phyloP scores from a whole-genome alignment of 2,329 filamentous ascomycete genomes.

The Aspergillus versicolor region DNA sequence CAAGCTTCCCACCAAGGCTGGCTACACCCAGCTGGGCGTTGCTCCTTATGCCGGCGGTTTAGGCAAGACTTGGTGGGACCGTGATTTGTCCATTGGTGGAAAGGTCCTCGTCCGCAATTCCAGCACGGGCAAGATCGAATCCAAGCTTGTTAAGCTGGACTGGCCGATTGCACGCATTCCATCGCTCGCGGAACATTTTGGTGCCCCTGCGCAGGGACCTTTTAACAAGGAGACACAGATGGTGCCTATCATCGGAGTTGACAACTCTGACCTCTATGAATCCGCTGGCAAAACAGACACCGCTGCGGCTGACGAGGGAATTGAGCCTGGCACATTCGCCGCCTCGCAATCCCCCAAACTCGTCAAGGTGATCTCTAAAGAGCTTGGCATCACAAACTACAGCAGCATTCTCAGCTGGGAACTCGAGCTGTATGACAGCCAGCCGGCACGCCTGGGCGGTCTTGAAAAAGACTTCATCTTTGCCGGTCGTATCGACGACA shows the following conservation, averaged over 20 bases:
- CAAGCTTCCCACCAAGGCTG: constrained; percentile 76
- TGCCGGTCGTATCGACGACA: constrained; percentile 93
- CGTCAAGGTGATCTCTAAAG: constrained; percentile 75
- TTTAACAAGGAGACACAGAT: constrained; percentile 91
- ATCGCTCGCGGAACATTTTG: constrained; percentile 91
- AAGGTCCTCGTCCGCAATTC: constrained; percentile 78
- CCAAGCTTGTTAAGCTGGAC: constrained; percentile 82
- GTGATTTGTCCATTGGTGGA: constrained; percentile 87
- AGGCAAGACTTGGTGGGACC: constrained; percentile 94
- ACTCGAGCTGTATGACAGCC: constrained; percentile 87
- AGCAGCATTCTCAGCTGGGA: constrained; percentile 90
- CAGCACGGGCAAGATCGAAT: constrained; percentile 70
- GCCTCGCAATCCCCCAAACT: constrained; percentile 81
- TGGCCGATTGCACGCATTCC: constrained; percentile 94
- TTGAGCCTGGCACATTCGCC: constrained; percentile 65
- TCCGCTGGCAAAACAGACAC: constrained; percentile 17
- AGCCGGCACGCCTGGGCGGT: constrained; percentile 80
- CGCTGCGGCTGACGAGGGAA: constrained; percentile 41
- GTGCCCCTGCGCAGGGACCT: constrained; percentile 63
- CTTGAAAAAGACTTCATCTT: constrained; percentile 93
- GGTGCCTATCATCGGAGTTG: constrained; percentile 88
- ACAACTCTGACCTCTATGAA: constrained; percentile 61
- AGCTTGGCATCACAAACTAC: constrained; percentile 73
- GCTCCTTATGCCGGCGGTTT: constrained; percentile 88
- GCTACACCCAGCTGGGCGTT: constrained; percentile 85